These are phyloP conservation scores for Themeda triandra DNA, from an alignment of 176 grass and related monocot genomes.

Conservation along the genomic window DNA sequence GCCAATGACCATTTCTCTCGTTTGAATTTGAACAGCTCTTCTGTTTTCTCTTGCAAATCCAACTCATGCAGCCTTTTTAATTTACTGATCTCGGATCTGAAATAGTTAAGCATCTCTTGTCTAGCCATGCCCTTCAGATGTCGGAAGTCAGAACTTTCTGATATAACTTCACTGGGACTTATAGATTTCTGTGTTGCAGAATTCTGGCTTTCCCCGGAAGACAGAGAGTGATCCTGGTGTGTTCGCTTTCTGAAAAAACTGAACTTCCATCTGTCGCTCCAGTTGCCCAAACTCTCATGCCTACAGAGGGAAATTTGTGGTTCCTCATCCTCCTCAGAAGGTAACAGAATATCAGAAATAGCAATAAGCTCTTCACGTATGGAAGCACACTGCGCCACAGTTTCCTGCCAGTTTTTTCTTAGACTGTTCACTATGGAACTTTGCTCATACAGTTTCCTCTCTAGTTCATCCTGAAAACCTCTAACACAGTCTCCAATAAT, in stretches of 20 bases:
- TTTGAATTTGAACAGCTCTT: slow-evolving; percentile 94
- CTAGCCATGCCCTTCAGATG: slow-evolving; percentile 70
- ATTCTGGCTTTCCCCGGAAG: slow-evolving; percentile 35
- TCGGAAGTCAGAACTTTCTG: slow-evolving; percentile 70
- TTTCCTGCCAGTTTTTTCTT: slow-evolving; percentile 68
- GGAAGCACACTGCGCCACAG: slow-evolving; percentile 45
- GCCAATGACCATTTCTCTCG: slow-evolving; percentile 75
- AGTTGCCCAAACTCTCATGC: slow-evolving; percentile 49
- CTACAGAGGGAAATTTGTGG: slow-evolving; percentile 12
- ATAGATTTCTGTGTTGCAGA: slow-evolving; percentile 46
- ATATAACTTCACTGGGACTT: slow-evolving; percentile 60
- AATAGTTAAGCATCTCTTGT: slow-evolving; percentile 76
- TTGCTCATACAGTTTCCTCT: slow-evolving; percentile 67
- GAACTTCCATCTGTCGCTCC: slow-evolving; percentile 67
- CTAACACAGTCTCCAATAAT: slow-evolving; percentile 66
- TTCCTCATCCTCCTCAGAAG: slow-evolving; percentile 61
- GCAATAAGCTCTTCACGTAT: slow-evolving; percentile 73
- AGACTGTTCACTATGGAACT: slow-evolving; percentile 50
- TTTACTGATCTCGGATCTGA: slow-evolving; percentile 88
- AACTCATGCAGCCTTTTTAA: slow-evolving; percentile 84
- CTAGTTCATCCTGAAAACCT: slow-evolving; percentile 62
- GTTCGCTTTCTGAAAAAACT: slow-evolving; percentile 48
- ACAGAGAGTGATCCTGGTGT: slow-evolving; percentile 37
- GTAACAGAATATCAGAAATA: slow-evolving; percentile 55
- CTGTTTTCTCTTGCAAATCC: slow-evolving; percentile 86